Base-by-base conservation (phyloP, 2,329 filamentous ascomycete species). In the Geosmithia putterillii region DNA sequence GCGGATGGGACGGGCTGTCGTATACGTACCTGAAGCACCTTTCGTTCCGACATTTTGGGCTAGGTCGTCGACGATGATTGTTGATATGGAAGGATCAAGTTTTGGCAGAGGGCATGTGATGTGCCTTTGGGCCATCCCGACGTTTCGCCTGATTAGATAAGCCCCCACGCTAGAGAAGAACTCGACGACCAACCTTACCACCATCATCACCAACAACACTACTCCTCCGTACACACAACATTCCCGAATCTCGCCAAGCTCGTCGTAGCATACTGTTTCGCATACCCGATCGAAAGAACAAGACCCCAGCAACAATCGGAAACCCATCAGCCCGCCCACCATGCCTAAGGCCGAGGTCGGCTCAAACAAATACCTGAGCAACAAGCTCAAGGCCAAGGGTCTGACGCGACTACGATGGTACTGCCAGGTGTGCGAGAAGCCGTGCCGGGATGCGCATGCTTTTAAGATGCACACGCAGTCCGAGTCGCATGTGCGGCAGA, bases 331-430 rank as follows among this genome's bases (percentile, higher is more conserved):
- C 9, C 40, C 47, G 53, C 53, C 55, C 67, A 82, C 59, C 42
- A 96, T 96, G 90, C 82, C 83, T 43, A 86, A 86, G 69, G 92
- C 92, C 55, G 92, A 96, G 69, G 81, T 86, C 43, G 92, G 92
- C 49, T 86, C 82, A 45, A 87, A 83, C n/a, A 96, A 95, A 66
- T 77, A 86, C 60, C 74, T 96, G 47, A 79, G 76, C 64, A 96
- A 96, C 67, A 83, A 88, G 65, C 81, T 95, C 69, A 95, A 95
- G 65, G 76, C 79, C 49, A 83, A 86, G 60, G 81, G 80, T 44
- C 64, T 79, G 10, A 83, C 92, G 56, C 76, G 90, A 7, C 70
- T 98, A 43, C 77, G 90, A 59, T 98, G 87, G 85, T 96, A 89
- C 66, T 95, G 89, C 49, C 79, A 84, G 58, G 77, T 83, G 6